Base-by-base conservation (phyloP, 768 basidiomycete genomes). In the Lentinula sp. region DNA sequence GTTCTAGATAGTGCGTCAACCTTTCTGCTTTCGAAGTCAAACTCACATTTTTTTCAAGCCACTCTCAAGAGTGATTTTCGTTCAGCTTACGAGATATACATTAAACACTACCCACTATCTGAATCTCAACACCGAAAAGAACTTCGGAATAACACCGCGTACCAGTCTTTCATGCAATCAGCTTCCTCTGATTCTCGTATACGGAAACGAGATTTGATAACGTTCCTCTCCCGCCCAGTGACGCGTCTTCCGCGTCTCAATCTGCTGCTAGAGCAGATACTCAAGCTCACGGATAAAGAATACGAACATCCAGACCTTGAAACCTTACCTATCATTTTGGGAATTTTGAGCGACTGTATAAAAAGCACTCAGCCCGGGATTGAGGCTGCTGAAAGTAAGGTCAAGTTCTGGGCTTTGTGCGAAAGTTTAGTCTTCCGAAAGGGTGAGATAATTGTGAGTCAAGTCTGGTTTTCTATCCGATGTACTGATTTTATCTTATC, bases 311-410 rank as follows among this genome's bases (percentile, higher is more conserved):
- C 88, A 0, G 94, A 96, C 71, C 68, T 83, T 48, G 90, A 94
- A 62, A 84, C 81, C 3, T 77, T 95, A 6, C 91, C 92, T 1
- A 77, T 92, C 4, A 83, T 91, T 16, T 67, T 91, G 28, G 79
- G 79, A 9, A 81, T 94, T 2, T 66, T 95, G 58, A 83, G 79
- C 35, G 83, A 86, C 50, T 87, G 85, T 63, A 80, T 96, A 62
- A 93, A 90, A 77, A 87, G 87, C 64, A 91, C 91, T 0, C 88
- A 95, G 67, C 93, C 93, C 1, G 94, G 94, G 4, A 95, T 96
- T 62, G 90, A 86, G 62, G 90, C 87, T n/a, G 91, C 94, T 1
- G 93, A 95, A 69, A 82, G 85, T 63, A 93, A 93, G 70, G 93
- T 95, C 65, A 93, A 93, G 68, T 87, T 93, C 62, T 91, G 89